phyloP scores from a whole-genome alignment of 345 rosid species.

The Acer saccharum region DNA sequence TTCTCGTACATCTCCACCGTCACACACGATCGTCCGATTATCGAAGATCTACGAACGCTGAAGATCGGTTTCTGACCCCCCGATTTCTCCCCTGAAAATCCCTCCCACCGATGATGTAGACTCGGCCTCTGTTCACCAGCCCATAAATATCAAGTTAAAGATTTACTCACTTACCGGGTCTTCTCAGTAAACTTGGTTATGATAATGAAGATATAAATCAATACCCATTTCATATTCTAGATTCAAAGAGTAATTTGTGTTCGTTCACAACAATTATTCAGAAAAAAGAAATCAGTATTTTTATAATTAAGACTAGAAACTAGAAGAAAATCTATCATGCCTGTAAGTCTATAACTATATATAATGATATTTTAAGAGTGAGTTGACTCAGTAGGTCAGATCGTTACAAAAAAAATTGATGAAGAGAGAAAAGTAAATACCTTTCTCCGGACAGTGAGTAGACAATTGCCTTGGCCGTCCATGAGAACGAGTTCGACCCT shows the following conservation, averaged over 20 bases:
- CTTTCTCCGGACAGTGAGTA: constrained; percentile 86
- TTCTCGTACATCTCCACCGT: constrained; percentile 54
- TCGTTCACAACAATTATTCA: no score
- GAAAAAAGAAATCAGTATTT: no score
- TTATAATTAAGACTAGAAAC: no score
- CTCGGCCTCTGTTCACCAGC: constrained; percentile 57
- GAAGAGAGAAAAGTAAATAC: constrained; percentile 22
- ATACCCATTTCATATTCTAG: neutral
- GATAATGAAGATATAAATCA: constrained; percentile 1
- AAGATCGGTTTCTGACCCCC: constrained; percentile 76
- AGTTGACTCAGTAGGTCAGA: no score
- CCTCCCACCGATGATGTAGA: constrained; percentile 74
- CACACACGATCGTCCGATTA: constrained; percentile 57
- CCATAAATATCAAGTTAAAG: neutral
- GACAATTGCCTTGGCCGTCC: constrained; percentile 80
- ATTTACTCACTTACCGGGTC: constrained; percentile 12
- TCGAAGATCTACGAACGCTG: constrained; percentile 70
- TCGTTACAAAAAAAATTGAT: constrained; percentile 4
- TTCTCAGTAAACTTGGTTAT: constrained; percentile 9
- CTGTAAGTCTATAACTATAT: no score
- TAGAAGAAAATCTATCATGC: no score
- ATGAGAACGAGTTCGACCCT: constrained; percentile 77
- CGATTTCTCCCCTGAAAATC: constrained; percentile 57
- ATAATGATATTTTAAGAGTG: no score
- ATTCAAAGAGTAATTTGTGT: no score